Evolutionary conservation across 208 protist species (phyloP).

Genomic region (Crithidia mellificae): DNA sequence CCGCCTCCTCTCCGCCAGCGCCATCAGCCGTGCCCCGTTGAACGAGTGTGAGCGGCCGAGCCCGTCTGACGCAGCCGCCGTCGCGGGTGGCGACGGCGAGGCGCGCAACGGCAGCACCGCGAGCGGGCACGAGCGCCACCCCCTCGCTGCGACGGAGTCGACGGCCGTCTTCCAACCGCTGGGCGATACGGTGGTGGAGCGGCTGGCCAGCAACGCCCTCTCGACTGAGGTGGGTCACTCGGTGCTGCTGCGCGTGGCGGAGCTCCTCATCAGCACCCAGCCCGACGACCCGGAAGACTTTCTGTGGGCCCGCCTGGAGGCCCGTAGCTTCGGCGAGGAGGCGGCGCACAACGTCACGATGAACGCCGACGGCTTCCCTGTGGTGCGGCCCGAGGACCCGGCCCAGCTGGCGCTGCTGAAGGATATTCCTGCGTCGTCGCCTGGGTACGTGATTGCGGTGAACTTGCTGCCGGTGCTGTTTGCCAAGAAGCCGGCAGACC

Average conservation of each 20-base stretch:
- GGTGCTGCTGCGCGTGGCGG: slow-evolving; percentile 37
- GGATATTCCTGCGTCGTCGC: slow-evolving; percentile 44
- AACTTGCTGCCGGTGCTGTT: slow-evolving; percentile 55
- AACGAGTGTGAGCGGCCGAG: slow-evolving; percentile 1
- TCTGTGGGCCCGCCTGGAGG: slow-evolving; percentile 55
- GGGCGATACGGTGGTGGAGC: slow-evolving; percentile 54
- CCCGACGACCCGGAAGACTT: slow-evolving; percentile 64
- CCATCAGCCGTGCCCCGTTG: slow-evolving; percentile 6
- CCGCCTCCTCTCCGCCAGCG: slow-evolving; percentile 31
- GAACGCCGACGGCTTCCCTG: slow-evolving; percentile 26
- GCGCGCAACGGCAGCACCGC: not conserved
- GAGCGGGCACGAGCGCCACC: slow-evolving; percentile 2
- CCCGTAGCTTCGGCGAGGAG: slow-evolving; percentile 50
- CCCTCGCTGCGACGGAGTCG: not conserved
- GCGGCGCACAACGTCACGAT: slow-evolving; percentile 29
- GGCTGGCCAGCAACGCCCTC: slow-evolving; percentile 42
- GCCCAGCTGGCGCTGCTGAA: slow-evolving; percentile 51
- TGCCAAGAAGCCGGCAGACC: slow-evolving; percentile 59
- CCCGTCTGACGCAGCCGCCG: not conserved
- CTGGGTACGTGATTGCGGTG: slow-evolving; percentile 48
- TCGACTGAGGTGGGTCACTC: slow-evolving; percentile 28
- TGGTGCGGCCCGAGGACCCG: slow-evolving; percentile 43
- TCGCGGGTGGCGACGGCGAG: not conserved
- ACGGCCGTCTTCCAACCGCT: not conserved
- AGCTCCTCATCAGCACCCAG: slow-evolving; percentile 49